Evolutionary conservation across 164 flowering plant species (phyloP).

Genomic region (Stephania cephalantha): DNA sequence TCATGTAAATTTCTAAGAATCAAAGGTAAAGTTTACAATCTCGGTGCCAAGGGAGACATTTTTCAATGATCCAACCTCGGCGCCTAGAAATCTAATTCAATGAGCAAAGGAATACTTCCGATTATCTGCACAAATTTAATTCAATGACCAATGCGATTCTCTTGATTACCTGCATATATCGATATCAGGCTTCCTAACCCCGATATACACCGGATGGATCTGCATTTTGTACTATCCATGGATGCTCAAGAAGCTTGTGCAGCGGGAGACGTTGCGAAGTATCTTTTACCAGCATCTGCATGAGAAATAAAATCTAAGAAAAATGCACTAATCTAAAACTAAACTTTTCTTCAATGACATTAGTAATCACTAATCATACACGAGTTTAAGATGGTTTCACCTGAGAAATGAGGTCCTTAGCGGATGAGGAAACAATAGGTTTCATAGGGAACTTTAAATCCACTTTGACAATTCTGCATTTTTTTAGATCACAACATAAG

Average conservation of each 20-base stretch:
- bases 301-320: neutral
- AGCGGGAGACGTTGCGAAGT: conserved; percentile 73
- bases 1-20: neutral
- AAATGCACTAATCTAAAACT: no score
- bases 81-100: neutral
- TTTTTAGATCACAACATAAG: neutral
- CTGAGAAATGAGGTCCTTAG: conserved; percentile 94
- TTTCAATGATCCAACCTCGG: neutral
- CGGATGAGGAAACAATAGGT: conserved; percentile 77
- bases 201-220: conserved; percentile 86
- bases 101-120: no score
- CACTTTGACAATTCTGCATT: conserved; percentile 74
- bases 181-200: conserved; percentile 16
- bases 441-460: conserved; percentile 85
- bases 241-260: conserved; percentile 93
- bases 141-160: neutral
- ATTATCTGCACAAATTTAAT: neutral
- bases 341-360: no score
- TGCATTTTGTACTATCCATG: conserved; percentile 95
- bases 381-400: conserved; percentile 19
- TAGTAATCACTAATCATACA: neutral
- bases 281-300: conserved; percentile 90
- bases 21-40: neutral
- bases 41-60: neutral
- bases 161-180: neutral